Evolutionary conservation across 2,329 filamentous ascomycete genomes (phyloP).

Genomic region (Fusarium pseudonygamai): DNA sequence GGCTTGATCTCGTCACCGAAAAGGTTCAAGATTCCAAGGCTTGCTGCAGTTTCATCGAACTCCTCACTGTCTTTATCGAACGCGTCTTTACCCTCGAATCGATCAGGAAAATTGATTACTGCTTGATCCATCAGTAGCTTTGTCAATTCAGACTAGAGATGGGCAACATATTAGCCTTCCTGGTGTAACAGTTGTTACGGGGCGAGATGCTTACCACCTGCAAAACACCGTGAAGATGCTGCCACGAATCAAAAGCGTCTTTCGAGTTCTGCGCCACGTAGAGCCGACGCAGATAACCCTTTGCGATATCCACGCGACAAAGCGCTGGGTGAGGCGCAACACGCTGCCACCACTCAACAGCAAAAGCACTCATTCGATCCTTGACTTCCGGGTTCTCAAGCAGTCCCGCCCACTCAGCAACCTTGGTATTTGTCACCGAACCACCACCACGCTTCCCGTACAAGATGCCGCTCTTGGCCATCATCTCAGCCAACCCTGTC

Average conservation of each 20-base stretch:
- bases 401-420: background rate
- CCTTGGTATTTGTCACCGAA: background rate
- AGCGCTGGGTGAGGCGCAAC: background rate
- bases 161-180: fast-evolving
- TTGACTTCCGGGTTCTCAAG: background rate
- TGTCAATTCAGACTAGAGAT: background rate
- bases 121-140: background rate
- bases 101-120: background rate
- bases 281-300: background rate
- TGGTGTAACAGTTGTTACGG: too few species aligned
- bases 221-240: background rate
- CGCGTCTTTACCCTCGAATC: background rate
- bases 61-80: background rate
- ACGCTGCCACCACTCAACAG: background rate
- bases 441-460: background rate
- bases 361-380: background rate
- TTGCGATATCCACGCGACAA: background rate
- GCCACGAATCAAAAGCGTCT: background rate
- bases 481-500: slow-evolving; percentile 15
- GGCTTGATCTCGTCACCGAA: slow-evolving; percentile 31
- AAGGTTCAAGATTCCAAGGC: slow-evolving; percentile 31
- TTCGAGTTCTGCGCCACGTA: background rate
- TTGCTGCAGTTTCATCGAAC: background rate
- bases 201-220: background rate
- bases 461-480: slow-evolving; percentile 4